phyloP scores from a whole-genome alignment of 208 protist species.

The Tritrichomonas foetus region DNA sequence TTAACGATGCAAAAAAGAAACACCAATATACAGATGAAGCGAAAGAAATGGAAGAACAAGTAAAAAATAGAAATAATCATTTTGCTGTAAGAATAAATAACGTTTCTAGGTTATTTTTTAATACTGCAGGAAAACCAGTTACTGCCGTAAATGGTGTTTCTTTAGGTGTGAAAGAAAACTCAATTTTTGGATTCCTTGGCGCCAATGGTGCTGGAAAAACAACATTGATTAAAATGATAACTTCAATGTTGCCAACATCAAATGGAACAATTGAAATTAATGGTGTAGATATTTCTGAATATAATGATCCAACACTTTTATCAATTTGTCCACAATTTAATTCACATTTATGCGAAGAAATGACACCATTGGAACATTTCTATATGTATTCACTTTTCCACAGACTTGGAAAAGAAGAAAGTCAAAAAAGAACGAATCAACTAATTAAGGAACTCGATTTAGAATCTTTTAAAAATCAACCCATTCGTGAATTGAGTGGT shows the following conservation, averaged over 20 bases:
- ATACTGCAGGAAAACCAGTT: background rate
- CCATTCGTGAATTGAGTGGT: background rate
- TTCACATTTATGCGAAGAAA: background rate
- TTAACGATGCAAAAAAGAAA: background rate
- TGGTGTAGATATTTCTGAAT: background rate
- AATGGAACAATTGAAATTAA: background rate
- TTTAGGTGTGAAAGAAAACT: background rate
- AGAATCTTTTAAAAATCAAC: background rate
- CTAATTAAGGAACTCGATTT: background rate
- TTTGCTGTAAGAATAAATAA: background rate
- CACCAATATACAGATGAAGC: background rate
- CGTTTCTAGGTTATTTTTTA: background rate
- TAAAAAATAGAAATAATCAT: background rate
- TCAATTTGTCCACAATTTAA: slow-evolving; percentile 25
- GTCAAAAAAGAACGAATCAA: background rate
- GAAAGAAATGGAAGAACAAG: background rate
- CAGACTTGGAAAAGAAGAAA: background rate
- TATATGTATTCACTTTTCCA: background rate
- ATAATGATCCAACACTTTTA: background rate
- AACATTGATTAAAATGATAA: slow-evolving; percentile 51
- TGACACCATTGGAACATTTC: background rate
- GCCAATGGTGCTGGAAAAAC: slow-evolving; percentile 54
- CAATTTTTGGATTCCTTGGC: slow-evolving; percentile 50
- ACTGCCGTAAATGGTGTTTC: background rate
- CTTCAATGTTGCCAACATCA: slow-evolving; percentile 17